phyloP scores from a whole-genome alignment of 106 monocot species.

The Hemerocallis citrina region DNA sequence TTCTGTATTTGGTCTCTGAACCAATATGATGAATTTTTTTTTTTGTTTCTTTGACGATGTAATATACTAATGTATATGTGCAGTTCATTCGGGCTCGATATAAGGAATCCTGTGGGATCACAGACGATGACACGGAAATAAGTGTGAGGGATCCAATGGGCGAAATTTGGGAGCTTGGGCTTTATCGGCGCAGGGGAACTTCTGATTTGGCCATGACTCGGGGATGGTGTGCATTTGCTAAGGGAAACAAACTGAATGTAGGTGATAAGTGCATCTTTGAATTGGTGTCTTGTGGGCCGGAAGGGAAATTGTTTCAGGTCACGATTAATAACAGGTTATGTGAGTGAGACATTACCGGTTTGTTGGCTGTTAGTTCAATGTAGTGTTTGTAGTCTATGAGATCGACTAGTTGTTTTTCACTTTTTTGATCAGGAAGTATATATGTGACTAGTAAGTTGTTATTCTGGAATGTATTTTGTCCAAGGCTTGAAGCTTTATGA shows the following conservation, averaged over 20 bases:
- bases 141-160: background rate
- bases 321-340: background rate
- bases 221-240: background rate
- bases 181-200: background rate
- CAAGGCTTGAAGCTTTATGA: too few relatives aligned
- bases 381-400: too few relatives aligned
- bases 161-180: background rate
- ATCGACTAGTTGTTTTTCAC: too few relatives aligned
- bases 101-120: background rate
- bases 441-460: too few relatives aligned
- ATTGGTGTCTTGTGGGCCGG: background rate
- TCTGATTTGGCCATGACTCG: background rate
- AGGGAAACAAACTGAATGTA: background rate
- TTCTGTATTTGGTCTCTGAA: too few relatives aligned
- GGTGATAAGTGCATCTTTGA: background rate
- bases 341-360: too few relatives aligned
- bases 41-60: too few relatives aligned
- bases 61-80: too few relatives aligned
- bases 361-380: too few relatives aligned
- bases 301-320: background rate
- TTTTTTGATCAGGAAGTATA: too few relatives aligned
- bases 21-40: too few relatives aligned
- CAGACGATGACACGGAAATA: background rate
- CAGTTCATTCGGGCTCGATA: background rate
- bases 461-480: too few relatives aligned